These are phyloP conservation scores for Puccinellia tenuiflora DNA, from an alignment of 176 grass and related monocot species.

Conservation along the genomic window DNA sequence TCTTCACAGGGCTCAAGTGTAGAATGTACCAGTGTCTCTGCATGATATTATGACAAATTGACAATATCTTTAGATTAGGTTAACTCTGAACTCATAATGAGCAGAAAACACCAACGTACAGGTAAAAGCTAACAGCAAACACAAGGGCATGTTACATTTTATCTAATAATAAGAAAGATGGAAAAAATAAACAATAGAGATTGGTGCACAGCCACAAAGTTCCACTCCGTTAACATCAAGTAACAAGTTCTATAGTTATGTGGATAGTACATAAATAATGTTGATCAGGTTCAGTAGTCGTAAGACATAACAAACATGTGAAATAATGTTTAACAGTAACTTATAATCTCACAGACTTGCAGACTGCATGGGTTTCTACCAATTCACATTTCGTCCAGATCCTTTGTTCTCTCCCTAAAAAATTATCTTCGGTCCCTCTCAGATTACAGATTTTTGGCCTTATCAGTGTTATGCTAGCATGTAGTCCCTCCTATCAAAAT, in stretches of 20 bases:
- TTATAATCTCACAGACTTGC: too few species aligned
- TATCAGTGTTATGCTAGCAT: too few species aligned
- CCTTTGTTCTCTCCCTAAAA: neutral
- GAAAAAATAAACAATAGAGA: neutral
- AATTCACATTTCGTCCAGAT: neutral
- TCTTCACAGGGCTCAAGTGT: conserved; percentile 70
- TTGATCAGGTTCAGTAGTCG: neutral
- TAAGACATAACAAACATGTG: neutral
- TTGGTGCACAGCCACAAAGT: neutral
- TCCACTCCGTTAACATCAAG: neutral
- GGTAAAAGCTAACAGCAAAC: neutral
- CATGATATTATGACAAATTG: conserved; percentile 25
- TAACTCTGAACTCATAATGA: conserved; percentile 3
- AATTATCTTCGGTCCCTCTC: neutral
- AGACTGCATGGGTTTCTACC: neutral
- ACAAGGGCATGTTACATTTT: neutral
- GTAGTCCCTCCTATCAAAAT: neutral
- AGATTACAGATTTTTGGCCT: neutral
- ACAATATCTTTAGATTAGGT: neutral
- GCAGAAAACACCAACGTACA: neutral
- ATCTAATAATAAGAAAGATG: neutral
- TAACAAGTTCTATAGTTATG: neutral
- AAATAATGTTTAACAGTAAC: neutral
- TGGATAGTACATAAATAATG: neutral
- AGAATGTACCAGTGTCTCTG: conserved; percentile 98